Evolutionary conservation across 768 basidiomycete species (phyloP), one percentile per base, ranked within the genome.

Genomic region (Termitomyces sp.): DNA sequence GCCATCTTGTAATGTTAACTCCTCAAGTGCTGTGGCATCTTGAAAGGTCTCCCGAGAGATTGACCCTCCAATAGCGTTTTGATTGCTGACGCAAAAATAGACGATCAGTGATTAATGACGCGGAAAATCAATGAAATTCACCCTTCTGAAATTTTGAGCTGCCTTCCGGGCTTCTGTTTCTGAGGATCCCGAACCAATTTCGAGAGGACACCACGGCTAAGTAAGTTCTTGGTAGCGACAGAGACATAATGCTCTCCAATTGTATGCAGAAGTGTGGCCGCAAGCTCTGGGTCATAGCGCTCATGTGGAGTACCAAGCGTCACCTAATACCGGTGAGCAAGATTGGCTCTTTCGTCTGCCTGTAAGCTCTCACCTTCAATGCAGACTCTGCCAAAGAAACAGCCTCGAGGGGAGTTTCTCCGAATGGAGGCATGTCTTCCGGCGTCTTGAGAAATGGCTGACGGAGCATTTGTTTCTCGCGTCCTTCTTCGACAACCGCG

Each of bases 141-240:
- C 92, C 74, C 72, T 66, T 94, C 93, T 15, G 91, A 91, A 53
- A 93, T 89, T 69, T 88, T 91, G 55, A 91, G 73, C 56, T 82
- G 83, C 56, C 92, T 82, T 33, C 93, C 93, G 8, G 92, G 92
- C 59, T 78, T 85, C 48, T 78, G 73, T 69, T 86, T 87, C 57
- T 78, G 75, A 7, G 81, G 82, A 71, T 90, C 88, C 49, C 85
- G 83, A 58, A 87, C 79, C 9, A 83, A 73, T 69, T 87, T 89
- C 1, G 89, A 85, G 32, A 96, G 70, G 4, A 91, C 79, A 7
- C 87, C 86, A 20, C 87, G 85, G 52, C 76, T 75, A 16, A 90
- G 76, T 45, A 96, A 79, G 52, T 83, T 82, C 45, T 80, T 78
- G 32, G 82, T 85, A 7, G 88, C 91, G 39, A 68, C 65, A 15